A percentile compares a stretch with the other conserved stretches of the same genome.
Conservation (phyloP, 306 rosid species). For the Pterocarpus macrocarpus region DNA sequence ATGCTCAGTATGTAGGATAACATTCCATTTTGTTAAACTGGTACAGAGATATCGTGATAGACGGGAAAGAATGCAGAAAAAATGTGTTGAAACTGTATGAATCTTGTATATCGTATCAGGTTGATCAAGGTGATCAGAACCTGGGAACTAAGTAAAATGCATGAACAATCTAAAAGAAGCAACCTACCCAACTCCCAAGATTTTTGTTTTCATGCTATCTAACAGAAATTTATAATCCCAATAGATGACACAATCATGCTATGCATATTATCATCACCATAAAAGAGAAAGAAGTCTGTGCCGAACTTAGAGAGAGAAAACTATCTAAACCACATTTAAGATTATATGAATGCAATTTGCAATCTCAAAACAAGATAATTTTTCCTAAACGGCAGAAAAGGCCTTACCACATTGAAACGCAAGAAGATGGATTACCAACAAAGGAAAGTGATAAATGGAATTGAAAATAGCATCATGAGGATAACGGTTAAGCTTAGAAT, state of each 20-base stretch:
- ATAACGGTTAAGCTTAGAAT: constrained; percentile 36
- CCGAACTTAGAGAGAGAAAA: background rate
- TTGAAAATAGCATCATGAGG: background rate
- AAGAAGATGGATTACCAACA: constrained; percentile 36
- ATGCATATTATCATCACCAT: background rate
- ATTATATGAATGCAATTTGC: constrained; percentile 23
- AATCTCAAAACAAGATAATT: constrained; percentile 21
- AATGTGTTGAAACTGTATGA: too few relatives aligned
- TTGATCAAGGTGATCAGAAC: too few relatives aligned
- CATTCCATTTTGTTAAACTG: background rate
- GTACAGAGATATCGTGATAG: too few relatives aligned
- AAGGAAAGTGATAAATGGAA: constrained; percentile 29
- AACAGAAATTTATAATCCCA: too few relatives aligned
- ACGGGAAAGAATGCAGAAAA: too few relatives aligned
- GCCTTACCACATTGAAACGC: background rate
- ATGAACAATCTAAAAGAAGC: background rate
- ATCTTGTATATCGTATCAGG: too few relatives aligned
- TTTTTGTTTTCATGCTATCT: background rate
- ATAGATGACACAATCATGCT: background rate
- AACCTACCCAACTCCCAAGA: background rate
- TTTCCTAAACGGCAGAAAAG: background rate
- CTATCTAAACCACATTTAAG: background rate
- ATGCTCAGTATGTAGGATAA: background rate
- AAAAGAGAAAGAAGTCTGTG: background rate
- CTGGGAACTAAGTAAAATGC: too few relatives aligned